Percentiles rank a stretch among this genome's conserved stretches.
These are phyloP conservation scores for Xylaria scruposa DNA, from an alignment of 495 filamentous ascomycete genomes.

Conservation along the genomic window DNA sequence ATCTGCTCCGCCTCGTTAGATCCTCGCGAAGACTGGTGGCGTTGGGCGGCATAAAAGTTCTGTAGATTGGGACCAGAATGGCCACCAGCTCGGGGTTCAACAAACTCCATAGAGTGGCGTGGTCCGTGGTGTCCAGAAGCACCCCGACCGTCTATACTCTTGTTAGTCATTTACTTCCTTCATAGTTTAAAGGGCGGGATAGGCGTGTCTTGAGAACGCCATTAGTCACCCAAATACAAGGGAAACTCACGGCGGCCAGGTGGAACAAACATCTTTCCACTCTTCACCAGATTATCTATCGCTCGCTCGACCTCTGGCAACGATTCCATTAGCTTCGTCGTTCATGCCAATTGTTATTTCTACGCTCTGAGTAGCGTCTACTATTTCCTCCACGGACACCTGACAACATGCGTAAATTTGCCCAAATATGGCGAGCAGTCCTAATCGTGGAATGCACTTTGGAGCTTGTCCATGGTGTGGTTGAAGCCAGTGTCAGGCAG, in stretches of 20 bases:
- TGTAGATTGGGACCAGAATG: conserved; percentile 84
- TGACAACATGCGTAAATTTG: conserved; percentile 3
- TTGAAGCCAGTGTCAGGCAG: background rate
- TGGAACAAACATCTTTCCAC: conserved; percentile 84
- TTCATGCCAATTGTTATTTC: background rate
- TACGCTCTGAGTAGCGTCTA: conserved; percentile 13
- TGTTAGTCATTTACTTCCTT: conserved; percentile 28
- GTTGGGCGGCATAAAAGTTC: conserved; percentile 91
- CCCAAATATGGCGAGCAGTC: background rate
- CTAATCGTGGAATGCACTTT: conserved; percentile 17
- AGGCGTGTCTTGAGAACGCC: conserved; percentile 33
- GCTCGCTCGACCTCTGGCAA: conserved; percentile 92
- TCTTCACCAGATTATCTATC: conserved; percentile 93
- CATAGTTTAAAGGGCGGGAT: conserved; percentile 14
- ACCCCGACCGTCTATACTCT: conserved; percentile 49
- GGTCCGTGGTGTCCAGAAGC: conserved; percentile 48
- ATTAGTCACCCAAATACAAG: conserved; percentile 16
- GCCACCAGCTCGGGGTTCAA: conserved; percentile 66
- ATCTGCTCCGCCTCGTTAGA: conserved; percentile 97
- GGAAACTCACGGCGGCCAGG: conserved; percentile 83
- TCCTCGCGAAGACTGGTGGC: conserved; percentile 81
- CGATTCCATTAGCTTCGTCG: conserved; percentile 35
- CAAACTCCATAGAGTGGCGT: conserved; percentile 88
- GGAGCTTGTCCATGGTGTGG: background rate
- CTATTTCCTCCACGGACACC: conserved; percentile 12